Percentiles rank a stretch among this genome's conserved stretches.
Conservation (phyloP, 768 basidiomycete species). For the Podaxis carcinomalis region DNA sequence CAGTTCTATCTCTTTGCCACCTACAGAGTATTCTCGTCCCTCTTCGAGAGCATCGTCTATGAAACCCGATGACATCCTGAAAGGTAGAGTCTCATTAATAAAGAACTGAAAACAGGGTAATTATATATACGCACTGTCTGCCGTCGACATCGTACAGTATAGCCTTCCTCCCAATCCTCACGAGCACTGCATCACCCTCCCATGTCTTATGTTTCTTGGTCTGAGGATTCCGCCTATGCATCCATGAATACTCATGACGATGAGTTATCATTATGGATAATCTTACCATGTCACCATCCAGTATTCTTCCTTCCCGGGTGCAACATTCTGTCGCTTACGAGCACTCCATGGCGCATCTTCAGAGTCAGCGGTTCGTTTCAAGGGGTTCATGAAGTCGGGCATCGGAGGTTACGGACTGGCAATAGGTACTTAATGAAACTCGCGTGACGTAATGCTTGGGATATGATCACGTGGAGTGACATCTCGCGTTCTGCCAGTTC, state of each 20-base stretch:
- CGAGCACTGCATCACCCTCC: constrained; percentile 79
- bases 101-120: background rate
- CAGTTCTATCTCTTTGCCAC: constrained; percentile 61
- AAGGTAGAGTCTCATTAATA: background rate
- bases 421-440: background rate
- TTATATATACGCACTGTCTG: constrained; percentile 46
- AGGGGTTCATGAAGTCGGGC: constrained; percentile 20
- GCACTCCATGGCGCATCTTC: constrained; percentile 19
- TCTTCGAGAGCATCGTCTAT: constrained; percentile 34
- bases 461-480: constrained; percentile 1
- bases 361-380: constrained; percentile 3
- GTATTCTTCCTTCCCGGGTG: constrained; percentile 31
- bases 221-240: constrained; percentile 59
- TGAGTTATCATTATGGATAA: background rate
- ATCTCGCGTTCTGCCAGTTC: background rate
- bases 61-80: constrained; percentile 51
- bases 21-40: constrained; percentile 33
- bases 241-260: background rate
- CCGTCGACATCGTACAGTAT: constrained; percentile 61
- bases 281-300: constrained; percentile 81
- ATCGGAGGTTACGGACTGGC: constrained; percentile 7
- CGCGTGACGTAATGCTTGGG: constrained; percentile 1
- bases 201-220: constrained; percentile 85
- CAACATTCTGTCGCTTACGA: constrained; percentile 28
- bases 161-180: constrained; percentile 37